phyloP scores from a whole-genome alignment of 192 early-diverging fungal genomes.

The Dimargaris verticillata region DNA sequence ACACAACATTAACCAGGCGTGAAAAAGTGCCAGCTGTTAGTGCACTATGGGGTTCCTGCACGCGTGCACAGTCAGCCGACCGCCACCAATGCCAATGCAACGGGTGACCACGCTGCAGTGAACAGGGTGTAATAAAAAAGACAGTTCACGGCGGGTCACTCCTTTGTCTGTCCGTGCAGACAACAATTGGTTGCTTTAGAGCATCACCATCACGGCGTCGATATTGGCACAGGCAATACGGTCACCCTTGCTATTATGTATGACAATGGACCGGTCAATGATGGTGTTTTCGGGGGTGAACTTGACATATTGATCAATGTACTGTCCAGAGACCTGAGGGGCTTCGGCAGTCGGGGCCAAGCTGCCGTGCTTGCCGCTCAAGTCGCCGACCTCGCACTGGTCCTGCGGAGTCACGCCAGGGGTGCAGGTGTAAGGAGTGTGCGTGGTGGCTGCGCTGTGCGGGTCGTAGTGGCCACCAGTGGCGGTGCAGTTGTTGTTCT shows the following conservation, averaged over 20 bases:
- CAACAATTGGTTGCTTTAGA: neutral
- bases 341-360: conserved; percentile 17
- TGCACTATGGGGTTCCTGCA: too few species aligned
- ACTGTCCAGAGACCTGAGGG: conserved; percentile 13
- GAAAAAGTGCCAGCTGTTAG: too few species aligned
- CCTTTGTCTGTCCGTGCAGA: neutral
- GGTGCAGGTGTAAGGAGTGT: conserved; percentile 20
- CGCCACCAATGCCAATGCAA: neutral
- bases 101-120: neutral
- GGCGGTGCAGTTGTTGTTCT: conserved; percentile 27
- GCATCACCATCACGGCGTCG: conserved; percentile 7
- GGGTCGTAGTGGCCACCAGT: conserved; percentile 29
- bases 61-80: neutral
- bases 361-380: conserved; percentile 35
- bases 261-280: conserved; percentile 36
- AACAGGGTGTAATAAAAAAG: neutral
- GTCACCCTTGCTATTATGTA: conserved; percentile 29
- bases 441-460: conserved; percentile 13
- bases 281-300: conserved; percentile 28
- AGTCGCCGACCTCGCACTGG: conserved; percentile 39
- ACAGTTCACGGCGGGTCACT: neutral
- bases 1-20: too few species aligned
- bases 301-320: conserved; percentile 22
- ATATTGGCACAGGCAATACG: conserved; percentile 41
- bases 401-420: conserved; percentile 10